Conservation (phyloP, 768 basidiomycete genomes). For the Ramaria sp. region DNA sequence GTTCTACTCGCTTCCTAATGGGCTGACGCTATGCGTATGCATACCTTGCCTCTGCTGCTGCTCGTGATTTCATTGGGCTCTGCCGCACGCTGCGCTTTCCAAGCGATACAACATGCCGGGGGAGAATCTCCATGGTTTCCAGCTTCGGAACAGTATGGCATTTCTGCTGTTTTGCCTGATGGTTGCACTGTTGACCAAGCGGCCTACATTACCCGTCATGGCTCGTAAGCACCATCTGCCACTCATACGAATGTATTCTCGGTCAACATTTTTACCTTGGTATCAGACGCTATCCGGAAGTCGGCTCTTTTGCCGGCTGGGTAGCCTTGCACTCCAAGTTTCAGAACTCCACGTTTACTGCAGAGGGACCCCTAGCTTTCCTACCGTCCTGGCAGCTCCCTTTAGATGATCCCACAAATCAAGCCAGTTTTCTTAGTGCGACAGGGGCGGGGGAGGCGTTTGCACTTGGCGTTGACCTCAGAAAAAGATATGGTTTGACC, state of each 20-base stretch:
- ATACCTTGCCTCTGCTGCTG: no score
- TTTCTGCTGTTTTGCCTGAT: slow-evolving; percentile 22
- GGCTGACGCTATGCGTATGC: no score
- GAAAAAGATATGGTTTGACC: slow-evolving; percentile 31
- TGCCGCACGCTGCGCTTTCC: slow-evolving; percentile 13
- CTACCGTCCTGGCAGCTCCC: slow-evolving; percentile 31
- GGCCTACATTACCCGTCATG: slow-evolving; percentile 34
- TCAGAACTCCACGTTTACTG: slow-evolving; percentile 30
- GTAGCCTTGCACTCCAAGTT: slow-evolving; percentile 27
- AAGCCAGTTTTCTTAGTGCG: slow-evolving; percentile 29
- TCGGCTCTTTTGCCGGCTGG: slow-evolving; percentile 31
- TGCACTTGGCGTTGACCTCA: slow-evolving; percentile 27
- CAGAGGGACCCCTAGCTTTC: slow-evolving; percentile 28
- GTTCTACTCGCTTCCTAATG: no score
- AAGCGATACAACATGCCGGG: slow-evolving; percentile 34
- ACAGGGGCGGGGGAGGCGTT: slow-evolving; percentile 32
- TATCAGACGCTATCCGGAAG: slow-evolving; percentile 30
- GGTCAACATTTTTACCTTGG: not conserved
- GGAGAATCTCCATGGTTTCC: slow-evolving; percentile 33
- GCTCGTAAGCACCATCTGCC: slow-evolving; percentile 21
- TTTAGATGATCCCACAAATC: slow-evolving; percentile 28
- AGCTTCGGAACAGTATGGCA: slow-evolving; percentile 28
- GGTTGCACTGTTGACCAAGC: slow-evolving; percentile 34
- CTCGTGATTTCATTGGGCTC: no score
- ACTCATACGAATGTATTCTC: not conserved